phyloP scores from a whole-genome alignment of 2,329 filamentous ascomycete species.

The Talaromyces sp. region DNA sequence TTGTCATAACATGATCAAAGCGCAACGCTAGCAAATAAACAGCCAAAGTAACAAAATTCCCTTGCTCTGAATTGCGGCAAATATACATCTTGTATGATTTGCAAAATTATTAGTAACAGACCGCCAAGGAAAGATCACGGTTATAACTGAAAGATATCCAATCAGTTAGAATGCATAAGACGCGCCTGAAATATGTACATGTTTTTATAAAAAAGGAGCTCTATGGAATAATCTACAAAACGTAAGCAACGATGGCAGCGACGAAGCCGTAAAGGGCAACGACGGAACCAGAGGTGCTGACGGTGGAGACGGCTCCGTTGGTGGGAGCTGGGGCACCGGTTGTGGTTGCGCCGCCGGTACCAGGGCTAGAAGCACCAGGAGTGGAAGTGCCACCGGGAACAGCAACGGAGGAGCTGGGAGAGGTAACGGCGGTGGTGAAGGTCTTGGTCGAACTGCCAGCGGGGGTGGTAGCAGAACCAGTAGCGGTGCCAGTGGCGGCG shows the following conservation, averaged over 20 bases:
- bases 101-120: background rate
- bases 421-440: background rate
- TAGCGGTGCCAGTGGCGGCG: background rate
- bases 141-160: background rate
- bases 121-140: background rate
- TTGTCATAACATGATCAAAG: background rate
- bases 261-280: slow-evolving; percentile 10
- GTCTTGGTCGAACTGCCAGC: slow-evolving; percentile 1
- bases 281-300: slow-evolving; percentile 4
- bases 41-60: background rate
- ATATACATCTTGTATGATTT: background rate
- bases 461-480: slow-evolving; percentile 13
- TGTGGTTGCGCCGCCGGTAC: background rate
- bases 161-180: background rate
- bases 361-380: slow-evolving; percentile 4
- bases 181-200: background rate
- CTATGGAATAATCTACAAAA: background rate
- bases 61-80: background rate
- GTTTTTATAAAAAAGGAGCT: background rate
- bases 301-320: background rate
- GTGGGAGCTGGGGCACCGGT: slow-evolving; percentile 1
- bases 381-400: slow-evolving; percentile 2
- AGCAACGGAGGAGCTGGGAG: slow-evolving; percentile 1
- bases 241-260: slow-evolving; percentile 10
- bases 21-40: background rate